These are phyloP conservation scores for Nepenthes gracilis DNA, from an alignment of 148 eudicot genomes.

Conservation along the genomic window DNA sequence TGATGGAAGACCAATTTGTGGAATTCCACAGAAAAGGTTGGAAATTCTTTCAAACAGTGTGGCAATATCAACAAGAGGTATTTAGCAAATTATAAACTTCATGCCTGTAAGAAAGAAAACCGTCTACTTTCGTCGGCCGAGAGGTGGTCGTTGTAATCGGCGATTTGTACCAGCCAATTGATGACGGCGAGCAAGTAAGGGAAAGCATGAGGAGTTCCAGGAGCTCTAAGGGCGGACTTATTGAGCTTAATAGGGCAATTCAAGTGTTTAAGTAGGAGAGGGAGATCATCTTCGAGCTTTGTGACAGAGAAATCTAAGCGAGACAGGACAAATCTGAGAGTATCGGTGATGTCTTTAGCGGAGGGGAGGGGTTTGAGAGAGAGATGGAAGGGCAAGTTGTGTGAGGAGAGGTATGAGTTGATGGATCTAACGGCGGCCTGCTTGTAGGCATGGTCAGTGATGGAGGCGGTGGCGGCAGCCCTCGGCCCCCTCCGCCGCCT, in stretches of 20 bases:
- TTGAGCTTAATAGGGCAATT: slow-evolving; percentile 67
- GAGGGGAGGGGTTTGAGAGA: slow-evolving; percentile 59
- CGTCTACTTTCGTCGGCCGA: slow-evolving; percentile 10
- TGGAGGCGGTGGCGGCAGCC: slow-evolving; percentile 7
- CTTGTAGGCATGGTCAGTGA: slow-evolving; percentile 39
- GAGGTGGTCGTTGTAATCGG: slow-evolving; percentile 34
- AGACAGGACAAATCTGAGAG: slow-evolving; percentile 40
- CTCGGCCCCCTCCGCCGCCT: background rate
- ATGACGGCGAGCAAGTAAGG: slow-evolving; percentile 53
- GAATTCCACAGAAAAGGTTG: too few relatives aligned
- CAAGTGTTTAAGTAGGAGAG: slow-evolving; percentile 25
- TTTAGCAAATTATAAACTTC: background rate
- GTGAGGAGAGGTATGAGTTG: slow-evolving; percentile 51
- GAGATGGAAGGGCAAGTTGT: slow-evolving; percentile 20
- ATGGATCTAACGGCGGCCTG: slow-evolving; percentile 46
- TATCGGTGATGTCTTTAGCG: slow-evolving; percentile 49
- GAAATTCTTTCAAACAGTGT: too few relatives aligned
- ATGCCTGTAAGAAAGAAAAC: slow-evolving; percentile 8
- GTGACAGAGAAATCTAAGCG: slow-evolving; percentile 22
- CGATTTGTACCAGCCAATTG: slow-evolving; percentile 72
- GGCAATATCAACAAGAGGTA: too few relatives aligned
- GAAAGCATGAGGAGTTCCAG: slow-evolving; percentile 80
- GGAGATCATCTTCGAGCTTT: slow-evolving; percentile 58
- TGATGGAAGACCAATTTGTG: too few relatives aligned
- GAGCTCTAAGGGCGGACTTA: slow-evolving; percentile 68